These are phyloP conservation scores for Flaveria trinervia DNA, from an alignment of 129 eudicot species.

Conservation along the genomic window DNA sequence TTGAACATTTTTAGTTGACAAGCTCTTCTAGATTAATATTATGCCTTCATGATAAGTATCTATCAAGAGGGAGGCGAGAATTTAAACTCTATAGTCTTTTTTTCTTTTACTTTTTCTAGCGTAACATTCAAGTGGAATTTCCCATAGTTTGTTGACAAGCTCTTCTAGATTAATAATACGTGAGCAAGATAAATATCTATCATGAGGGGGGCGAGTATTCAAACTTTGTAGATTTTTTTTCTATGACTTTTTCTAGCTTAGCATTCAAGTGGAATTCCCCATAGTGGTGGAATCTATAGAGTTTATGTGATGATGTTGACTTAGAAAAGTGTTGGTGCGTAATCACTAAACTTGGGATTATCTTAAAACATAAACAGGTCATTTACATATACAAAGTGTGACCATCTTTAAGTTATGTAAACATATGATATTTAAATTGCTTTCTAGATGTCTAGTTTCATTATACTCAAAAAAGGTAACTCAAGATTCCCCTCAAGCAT, in stretches of 20 bases:
- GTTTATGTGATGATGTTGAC: background rate
- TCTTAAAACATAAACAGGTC: background rate
- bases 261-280: background rate
- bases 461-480: background rate
- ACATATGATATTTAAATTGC: background rate
- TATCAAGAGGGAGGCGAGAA: constrained; percentile 10
- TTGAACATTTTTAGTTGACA: constrained; percentile 2
- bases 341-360: constrained; percentile 10
- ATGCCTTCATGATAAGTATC: background rate
- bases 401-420: background rate
- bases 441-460: background rate
- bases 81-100: background rate
- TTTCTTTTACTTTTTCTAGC: background rate
- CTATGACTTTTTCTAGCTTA: background rate
- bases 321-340: background rate
- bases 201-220: background rate
- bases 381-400: background rate
- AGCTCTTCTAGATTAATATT: constrained; percentile 1
- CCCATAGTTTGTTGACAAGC: background rate
- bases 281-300: constrained; percentile 11
- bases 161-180: background rate
- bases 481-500: constrained; percentile 2
- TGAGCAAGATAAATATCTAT: background rate
- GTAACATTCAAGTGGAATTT: background rate
- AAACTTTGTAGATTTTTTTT: background rate